These are phyloP conservation scores for Marchantia polymorpha DNA, from an alignment of 225 moss, liverwort and hornwort species.

Conservation along the genomic window DNA sequence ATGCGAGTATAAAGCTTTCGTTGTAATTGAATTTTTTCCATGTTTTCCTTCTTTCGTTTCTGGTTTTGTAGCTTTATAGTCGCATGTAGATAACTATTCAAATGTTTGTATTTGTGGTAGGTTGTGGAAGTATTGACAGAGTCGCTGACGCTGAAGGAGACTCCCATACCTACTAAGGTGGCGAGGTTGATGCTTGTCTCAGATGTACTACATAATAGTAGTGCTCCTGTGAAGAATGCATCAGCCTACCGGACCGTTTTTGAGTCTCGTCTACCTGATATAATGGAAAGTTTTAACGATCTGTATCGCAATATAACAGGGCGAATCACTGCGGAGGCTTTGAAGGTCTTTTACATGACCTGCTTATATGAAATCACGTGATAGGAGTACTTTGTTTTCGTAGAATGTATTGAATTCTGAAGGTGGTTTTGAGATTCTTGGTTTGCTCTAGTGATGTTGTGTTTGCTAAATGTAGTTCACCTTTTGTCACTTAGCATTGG, in stretches of 20 bases:
- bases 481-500: not conserved
- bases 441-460: not conserved
- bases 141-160: conserved; percentile 93
- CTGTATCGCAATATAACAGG: conserved; percentile 91
- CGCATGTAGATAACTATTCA: not conserved
- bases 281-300: conserved; percentile 99
- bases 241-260: conserved; percentile 97
- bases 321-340: conserved; percentile 96
- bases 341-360: conserved; percentile 56
- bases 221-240: conserved; percentile 98
- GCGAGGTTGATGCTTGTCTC: conserved; percentile 99
- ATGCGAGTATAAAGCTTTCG: not conserved
- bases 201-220: conserved; percentile 96
- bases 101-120: conserved; percentile 37
- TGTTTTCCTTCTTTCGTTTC: not conserved
- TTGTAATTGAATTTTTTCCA: not conserved
- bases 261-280: conserved; percentile 92
- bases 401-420: not conserved
- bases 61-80: not conserved
- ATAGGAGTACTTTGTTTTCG: not conserved
- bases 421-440: not conserved
- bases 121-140: conserved; percentile 99
- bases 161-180: conserved; percentile 94
- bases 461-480: not conserved
- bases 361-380: not conserved